Evolutionary conservation across 2,329 filamentous ascomycete species (phyloP), one percentile per base, ranked within the genome.

Genomic region (Clarireedia hainanense): DNA sequence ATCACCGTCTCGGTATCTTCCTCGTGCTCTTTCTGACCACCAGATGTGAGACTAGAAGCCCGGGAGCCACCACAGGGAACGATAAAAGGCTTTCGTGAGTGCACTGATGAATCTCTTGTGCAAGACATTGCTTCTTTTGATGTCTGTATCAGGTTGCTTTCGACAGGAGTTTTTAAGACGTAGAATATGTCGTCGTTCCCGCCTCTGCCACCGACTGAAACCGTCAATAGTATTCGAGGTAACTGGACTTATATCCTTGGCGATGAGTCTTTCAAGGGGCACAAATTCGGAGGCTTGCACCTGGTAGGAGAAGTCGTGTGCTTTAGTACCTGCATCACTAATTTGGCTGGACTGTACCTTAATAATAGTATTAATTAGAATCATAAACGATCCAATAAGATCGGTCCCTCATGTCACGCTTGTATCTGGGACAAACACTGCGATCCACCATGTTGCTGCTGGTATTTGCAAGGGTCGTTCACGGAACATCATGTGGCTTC

Each of bases 331-430:
- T 55, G 47, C 2, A 58, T 10, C 0, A 56, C 30, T 27, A 52
- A 43, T 40, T 60, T 57, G 20, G 45, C 17, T 40, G 37, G 26
- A n/a, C 30, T 34, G 30, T 34, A 61, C 52, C 49, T 61, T 62
- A 53, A 73, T 63, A 40, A 75, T 68, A 20, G 20, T 20, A 20
- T 40, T 54, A 58, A 56, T 74, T 75, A 5, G 70, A 73, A 4
- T 67, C 62, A 37, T 70, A 65, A 7, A 75, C 64, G 34, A 75
- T 62, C 72, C 72, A 76, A 54, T 70, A 72, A 3, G 73, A 52
- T 0, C 73, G 58, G 14, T 67, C 62, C 46, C 63, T 70, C 0
- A 68, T 72, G 45, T 76, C 70, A 34, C 63, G 67, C 55, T 75
- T 76, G 62, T 75, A 76, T 5, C 52, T 52, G 20, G 71, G 58